Evolutionary conservation across 2,329 filamentous ascomycete species (phyloP).

Genomic region (Ceratocystis lukuohia): DNA sequence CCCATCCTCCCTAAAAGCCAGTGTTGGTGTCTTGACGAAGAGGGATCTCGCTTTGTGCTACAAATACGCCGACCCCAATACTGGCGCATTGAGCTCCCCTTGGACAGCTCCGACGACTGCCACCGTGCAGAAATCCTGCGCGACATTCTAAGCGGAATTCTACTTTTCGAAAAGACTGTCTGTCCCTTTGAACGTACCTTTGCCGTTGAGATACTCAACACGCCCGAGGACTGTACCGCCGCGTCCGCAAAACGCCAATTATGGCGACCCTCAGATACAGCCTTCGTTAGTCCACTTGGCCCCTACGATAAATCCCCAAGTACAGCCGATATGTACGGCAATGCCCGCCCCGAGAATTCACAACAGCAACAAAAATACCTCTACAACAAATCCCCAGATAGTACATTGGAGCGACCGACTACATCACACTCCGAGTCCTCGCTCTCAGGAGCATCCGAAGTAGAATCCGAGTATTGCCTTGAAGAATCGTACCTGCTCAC

Average conservation of each 20-base stretch:
- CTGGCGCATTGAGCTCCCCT: conserved; percentile 76
- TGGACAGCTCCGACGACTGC: conserved; percentile 42
- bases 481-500: conserved; percentile 17
- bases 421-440: conserved; percentile 19
- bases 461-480: conserved; percentile 15
- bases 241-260: not conserved
- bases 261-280: conserved; percentile 13
- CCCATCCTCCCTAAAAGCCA: conserved; percentile 82
- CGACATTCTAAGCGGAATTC: conserved; percentile 53
- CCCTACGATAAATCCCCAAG: conserved; percentile 17
- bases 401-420: conserved; percentile 11
- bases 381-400: conserved; percentile 4
- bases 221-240: conserved; percentile 29
- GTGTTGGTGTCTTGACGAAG: conserved; percentile 83
- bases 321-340: not conserved
- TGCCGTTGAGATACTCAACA: conserved; percentile 57
- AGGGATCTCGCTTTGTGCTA: conserved; percentile 69
- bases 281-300: conserved; percentile 16
- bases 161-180: conserved; percentile 76
- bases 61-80: conserved; percentile 73
- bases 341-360: not conserved
- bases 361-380: not conserved
- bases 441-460: conserved; percentile 16
- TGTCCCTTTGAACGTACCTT: conserved; percentile 76
- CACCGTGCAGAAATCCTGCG: conserved; percentile 54